These are phyloP conservation scores for Linderina pennispora DNA, from an alignment of 192 early-diverging fungal species.

Conservation along the genomic window DNA sequence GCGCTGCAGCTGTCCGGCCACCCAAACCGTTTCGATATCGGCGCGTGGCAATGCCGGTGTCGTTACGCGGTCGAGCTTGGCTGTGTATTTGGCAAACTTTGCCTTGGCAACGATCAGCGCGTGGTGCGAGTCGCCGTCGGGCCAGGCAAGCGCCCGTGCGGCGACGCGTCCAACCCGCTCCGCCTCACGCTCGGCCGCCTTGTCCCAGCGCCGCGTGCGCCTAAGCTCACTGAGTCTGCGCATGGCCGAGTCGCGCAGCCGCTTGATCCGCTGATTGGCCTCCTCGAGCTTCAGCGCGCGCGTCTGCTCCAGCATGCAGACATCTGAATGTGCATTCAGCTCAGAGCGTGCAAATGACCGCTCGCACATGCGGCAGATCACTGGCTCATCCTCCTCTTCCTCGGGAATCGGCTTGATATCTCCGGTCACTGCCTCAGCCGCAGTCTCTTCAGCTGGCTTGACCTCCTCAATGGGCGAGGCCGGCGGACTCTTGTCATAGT, in stretches of 20 bases:
- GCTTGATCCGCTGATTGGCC: slow-evolving; percentile 50
- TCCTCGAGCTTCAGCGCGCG: slow-evolving; percentile 61
- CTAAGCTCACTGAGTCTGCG: slow-evolving; percentile 44
- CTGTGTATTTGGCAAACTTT: slow-evolving; percentile 42
- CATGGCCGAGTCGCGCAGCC: slow-evolving; percentile 48
- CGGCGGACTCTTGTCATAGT: slow-evolving; percentile 29
- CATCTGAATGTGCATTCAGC: slow-evolving; percentile 72
- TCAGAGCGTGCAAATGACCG: slow-evolving; percentile 58
- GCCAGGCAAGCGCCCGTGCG: slow-evolving; percentile 36
- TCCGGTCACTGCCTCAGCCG: background rate
- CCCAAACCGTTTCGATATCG: slow-evolving; percentile 47
- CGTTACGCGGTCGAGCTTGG: slow-evolving; percentile 34
- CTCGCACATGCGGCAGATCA: slow-evolving; percentile 87
- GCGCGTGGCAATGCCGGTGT: slow-evolving; percentile 22
- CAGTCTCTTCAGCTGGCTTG: slow-evolving; percentile 4
- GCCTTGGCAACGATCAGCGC: slow-evolving; percentile 44
- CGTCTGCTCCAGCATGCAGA: slow-evolving; percentile 70
- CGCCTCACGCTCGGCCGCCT: slow-evolving; percentile 23
- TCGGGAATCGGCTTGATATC: background rate
- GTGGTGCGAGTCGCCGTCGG: slow-evolving; percentile 40
- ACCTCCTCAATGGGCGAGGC: slow-evolving; percentile 24
- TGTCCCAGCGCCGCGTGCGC: slow-evolving; percentile 33
- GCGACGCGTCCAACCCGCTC: slow-evolving; percentile 36
- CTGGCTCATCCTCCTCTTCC: slow-evolving; percentile 18
- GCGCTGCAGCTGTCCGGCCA: slow-evolving; percentile 40